Evolutionary conservation across 2,329 filamentous ascomycete genomes (phyloP).

Genomic region (Colletotrichum spaethianum): DNA sequence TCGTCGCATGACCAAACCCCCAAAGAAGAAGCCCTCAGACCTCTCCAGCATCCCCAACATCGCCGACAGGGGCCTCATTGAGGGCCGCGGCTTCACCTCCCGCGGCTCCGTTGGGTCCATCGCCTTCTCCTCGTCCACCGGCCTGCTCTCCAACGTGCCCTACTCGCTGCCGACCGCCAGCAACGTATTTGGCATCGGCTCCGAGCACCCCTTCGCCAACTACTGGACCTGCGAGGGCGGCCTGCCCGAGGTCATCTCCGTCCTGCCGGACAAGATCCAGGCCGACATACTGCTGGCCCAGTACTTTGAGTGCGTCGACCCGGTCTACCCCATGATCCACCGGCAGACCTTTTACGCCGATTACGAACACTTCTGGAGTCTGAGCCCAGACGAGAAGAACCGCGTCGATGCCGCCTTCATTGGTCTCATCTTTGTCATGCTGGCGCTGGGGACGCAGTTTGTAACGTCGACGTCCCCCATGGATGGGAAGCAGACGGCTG

Average conservation of each 20-base stretch:
- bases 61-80: slow-evolving; percentile 66
- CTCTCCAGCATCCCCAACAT: slow-evolving; percentile 66
- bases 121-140: slow-evolving; percentile 64
- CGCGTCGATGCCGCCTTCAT: slow-evolving; percentile 77
- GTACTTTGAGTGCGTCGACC: slow-evolving; percentile 81
- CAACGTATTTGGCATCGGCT: slow-evolving; percentile 85
- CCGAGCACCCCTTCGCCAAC: slow-evolving; percentile 85
- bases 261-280: slow-evolving; percentile 82
- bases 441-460: slow-evolving; percentile 85
- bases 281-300: slow-evolving; percentile 77
- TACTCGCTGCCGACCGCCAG: slow-evolving; percentile 79
- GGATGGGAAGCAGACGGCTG: slow-evolving; percentile 81
- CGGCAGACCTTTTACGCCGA: slow-evolving; percentile 82
- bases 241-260: slow-evolving; percentile 80
- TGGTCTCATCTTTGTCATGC: slow-evolving; percentile 81
- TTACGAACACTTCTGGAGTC: slow-evolving; percentile 83
- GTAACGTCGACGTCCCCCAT: slow-evolving; percentile 70
- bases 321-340: slow-evolving; percentile 86
- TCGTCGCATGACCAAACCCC: slow-evolving; percentile 70
- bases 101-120: slow-evolving; percentile 60
- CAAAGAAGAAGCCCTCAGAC: slow-evolving; percentile 65
- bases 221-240: slow-evolving; percentile 88
- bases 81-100: slow-evolving; percentile 59
- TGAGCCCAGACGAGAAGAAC: slow-evolving; percentile 70
- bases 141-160: slow-evolving; percentile 79